Base-by-base conservation (phyloP, 2,329 filamentous ascomycete genomes). In the Penicillium sp. region DNA sequence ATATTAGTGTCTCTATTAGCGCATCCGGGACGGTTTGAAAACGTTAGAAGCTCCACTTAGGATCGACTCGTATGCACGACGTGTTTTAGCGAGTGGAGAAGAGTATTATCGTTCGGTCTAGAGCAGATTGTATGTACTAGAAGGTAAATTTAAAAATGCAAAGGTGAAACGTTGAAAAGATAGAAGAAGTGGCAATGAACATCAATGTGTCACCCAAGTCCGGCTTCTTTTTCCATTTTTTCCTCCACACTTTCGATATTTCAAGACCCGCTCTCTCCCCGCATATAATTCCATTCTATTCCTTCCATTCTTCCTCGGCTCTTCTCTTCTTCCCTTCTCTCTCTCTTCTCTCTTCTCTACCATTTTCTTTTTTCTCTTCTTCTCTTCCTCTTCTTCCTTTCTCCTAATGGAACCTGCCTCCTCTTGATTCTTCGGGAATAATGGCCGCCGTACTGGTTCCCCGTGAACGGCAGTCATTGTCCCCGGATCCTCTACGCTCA, bases 391-490 rank as follows among this genome's bases (percentile, higher is more conserved):
- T 27, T 16, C 2, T n/a, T 5, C 32, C 31, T 10, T 20, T 28
- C 13, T 22, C 4, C 18, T 46, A 26, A 37, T 46, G 42, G 27
- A 31, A 16, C 2, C n/a, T 35, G 28, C 24, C 14, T 24, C 22
- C 40, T 41, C 42, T 39, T 23, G 20, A 39, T n/a, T n/a, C 6
- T 40, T 22, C 40, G 44, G 36, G 16, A 40, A 58, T 46, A 43
- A 71, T 71, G 69, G 65, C 68, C 45, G 63, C 65, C 41, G 49
- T 69, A 44, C 52, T 69, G 47, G 50, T 56, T 49, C 59, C 65
- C 49, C 55, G 56, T 49, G 58, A 67, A 50, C 57, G 60, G 45
- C 56, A 55, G 49, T 60, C 52, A 44, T 64, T 66, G 47, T 58
- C 65, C 29, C 51, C 61, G 32, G 65, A 66, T 49, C 58, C 61